Evolutionary conservation across 73 alveolate genomes (phyloP).

Genomic region (Paramecium sexaurelia): DNA sequence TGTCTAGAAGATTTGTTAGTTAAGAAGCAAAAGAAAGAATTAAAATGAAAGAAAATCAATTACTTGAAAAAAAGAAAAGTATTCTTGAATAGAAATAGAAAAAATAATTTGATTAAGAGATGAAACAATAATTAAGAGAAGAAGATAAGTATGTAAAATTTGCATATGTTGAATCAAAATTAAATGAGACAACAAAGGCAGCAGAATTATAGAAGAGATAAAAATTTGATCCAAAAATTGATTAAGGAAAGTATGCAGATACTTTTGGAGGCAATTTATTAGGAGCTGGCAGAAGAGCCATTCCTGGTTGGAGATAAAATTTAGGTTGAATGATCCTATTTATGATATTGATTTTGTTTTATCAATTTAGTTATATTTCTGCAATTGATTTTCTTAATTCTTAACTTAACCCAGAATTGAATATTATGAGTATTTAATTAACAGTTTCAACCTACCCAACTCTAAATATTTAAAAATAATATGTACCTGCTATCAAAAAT

Average conservation of each 20-base stretch:
- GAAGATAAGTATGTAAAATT: conserved; percentile 30
- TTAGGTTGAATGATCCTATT: conserved; percentile 12
- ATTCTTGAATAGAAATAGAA: neutral
- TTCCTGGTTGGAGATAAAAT: conserved; percentile 50
- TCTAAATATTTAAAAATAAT: neutral
- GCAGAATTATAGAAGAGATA: conserved; percentile 39
- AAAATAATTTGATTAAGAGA: neutral
- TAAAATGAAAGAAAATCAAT: neutral
- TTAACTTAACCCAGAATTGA: neutral
- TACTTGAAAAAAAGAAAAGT: conserved; percentile 4
- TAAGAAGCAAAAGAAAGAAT: conserved; percentile 58
- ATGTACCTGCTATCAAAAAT: conserved; percentile 17
- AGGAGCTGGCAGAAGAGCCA: conserved; percentile 53
- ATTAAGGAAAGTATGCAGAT: conserved; percentile 53
- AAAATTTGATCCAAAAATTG: conserved; percentile 58
- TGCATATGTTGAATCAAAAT: conserved; percentile 48
- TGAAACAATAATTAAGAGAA: neutral
- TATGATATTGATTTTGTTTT: neutral
- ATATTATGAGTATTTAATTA: neutral
- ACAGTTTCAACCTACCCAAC: conserved; percentile 12
- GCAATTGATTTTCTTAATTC: conserved; percentile 46
- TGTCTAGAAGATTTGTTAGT: conserved; percentile 50
- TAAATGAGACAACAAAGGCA: conserved; percentile 46
- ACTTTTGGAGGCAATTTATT: conserved; percentile 50
- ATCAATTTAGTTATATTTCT: conserved; percentile 48